Percentiles rank a stretch among this genome's conserved stretches.
Conservation (phyloP, 2,329 filamentous ascomycete genomes). For the Paramyrothecium roridum region DNA sequence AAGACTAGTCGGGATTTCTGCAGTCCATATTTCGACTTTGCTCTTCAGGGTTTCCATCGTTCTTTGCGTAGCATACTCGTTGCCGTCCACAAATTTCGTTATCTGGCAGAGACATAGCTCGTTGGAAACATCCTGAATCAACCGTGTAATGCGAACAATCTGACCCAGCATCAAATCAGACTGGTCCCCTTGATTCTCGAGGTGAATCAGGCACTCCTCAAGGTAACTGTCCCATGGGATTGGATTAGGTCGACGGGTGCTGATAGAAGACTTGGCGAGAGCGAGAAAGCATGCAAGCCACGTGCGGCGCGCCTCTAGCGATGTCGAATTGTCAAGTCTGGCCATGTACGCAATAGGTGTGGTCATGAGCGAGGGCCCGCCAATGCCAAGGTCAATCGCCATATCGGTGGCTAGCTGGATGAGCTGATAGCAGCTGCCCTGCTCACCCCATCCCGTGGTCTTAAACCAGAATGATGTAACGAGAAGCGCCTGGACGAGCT, state of each 20-base stretch:
- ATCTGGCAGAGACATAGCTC: neutral
- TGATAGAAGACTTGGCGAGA: neutral
- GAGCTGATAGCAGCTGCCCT: conserved; percentile 1
- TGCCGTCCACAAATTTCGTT: neutral
- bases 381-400: conserved; percentile 1
- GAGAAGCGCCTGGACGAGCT: neutral
- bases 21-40: neutral
- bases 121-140: neutral
- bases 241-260: neutral
- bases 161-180: neutral
- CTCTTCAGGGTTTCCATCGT: neutral
- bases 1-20: neutral
- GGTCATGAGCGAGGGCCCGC: neutral
- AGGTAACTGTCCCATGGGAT: neutral
- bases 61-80: neutral
- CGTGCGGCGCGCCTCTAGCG: neutral
- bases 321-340: neutral
- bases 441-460: neutral
- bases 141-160: neutral
- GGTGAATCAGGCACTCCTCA: neutral
- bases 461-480: conserved; percentile 1
- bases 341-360: neutral
- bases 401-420: neutral
- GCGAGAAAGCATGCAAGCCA: conserved; percentile 1
- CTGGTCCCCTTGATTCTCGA: neutral